phyloP scores from a whole-genome alignment of 768 basidiomycete genomes.

The Strobilomyces dryophilus region DNA sequence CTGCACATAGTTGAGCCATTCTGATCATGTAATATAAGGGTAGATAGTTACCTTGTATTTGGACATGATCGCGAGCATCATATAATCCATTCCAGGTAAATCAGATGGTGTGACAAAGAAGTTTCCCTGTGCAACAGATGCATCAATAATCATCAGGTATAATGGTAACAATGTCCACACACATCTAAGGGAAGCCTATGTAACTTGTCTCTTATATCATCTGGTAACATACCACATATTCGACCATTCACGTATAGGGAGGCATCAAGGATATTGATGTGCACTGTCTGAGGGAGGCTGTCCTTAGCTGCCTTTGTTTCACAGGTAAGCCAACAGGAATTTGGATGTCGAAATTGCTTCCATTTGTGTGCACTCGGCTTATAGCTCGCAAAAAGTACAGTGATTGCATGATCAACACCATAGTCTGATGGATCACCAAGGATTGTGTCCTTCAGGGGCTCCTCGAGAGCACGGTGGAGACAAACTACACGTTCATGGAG shows the following conservation, averaged over 20 bases:
- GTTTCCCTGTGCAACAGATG: background rate
- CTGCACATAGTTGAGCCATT: background rate
- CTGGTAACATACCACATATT: background rate
- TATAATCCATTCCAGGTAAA: background rate
- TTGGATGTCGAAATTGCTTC: background rate
- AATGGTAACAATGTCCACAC: no score
- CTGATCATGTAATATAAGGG: background rate
- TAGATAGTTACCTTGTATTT: slow-evolving; percentile 1
- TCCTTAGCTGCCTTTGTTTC: background rate
- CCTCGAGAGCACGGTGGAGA: slow-evolving; percentile 19
- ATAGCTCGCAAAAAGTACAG: slow-evolving; percentile 5
- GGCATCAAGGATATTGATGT: slow-evolving; percentile 13
- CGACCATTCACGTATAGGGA: slow-evolving; percentile 17
- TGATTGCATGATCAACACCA: slow-evolving; percentile 13
- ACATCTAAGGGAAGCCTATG: no score
- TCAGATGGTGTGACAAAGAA: background rate
- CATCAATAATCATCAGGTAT: no score
- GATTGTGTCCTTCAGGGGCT: background rate
- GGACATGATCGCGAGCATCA: background rate
- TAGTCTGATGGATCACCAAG: background rate
- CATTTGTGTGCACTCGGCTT: slow-evolving; percentile 7
- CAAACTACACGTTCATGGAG: slow-evolving; percentile 22
- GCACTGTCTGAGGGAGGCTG: background rate
- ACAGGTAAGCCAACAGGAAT: slow-evolving; percentile 14
- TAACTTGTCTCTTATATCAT: no score